Evolutionary conservation across 345 rosid genomes (phyloP).

Genomic region (Ricinus communis): DNA sequence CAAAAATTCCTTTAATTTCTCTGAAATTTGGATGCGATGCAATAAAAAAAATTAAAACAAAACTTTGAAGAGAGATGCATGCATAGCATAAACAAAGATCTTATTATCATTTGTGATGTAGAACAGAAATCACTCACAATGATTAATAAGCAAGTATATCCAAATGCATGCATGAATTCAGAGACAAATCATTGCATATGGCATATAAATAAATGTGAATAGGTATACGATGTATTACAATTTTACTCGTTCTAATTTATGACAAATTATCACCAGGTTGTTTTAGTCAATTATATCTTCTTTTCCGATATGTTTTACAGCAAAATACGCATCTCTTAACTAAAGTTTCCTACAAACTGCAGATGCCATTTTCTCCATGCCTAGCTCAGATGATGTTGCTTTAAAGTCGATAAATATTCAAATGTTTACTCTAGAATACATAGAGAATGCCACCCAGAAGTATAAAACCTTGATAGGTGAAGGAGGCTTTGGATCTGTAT

Average conservation of each 20-base stretch:
- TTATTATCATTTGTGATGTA: neutral
- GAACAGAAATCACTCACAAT: neutral
- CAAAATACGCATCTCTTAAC: slow-evolving; percentile 16
- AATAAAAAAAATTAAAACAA: neutral
- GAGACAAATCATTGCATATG: no score
- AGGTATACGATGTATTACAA: neutral
- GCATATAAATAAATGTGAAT: no score
- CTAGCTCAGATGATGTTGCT: slow-evolving; percentile 35
- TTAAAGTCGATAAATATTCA: slow-evolving; percentile 47
- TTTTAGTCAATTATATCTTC: slow-evolving; percentile 1
- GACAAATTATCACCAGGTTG: neutral
- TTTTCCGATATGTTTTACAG: neutral
- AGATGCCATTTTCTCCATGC: slow-evolving; percentile 52
- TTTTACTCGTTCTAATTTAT: neutral
- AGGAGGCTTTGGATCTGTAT: slow-evolving; percentile 37
- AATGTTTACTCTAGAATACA: slow-evolving; percentile 38
- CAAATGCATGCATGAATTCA: neutral
- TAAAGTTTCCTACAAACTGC: slow-evolving; percentile 24
- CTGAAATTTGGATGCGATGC: no score
- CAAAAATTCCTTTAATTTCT: neutral
- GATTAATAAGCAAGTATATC: neutral
- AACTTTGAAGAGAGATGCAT: neutral
- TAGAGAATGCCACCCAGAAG: slow-evolving; percentile 50
- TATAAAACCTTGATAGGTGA: slow-evolving; percentile 37
- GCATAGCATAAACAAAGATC: neutral